These are phyloP conservation scores for Ogataea hybrid DNA, from an alignment of 1,139 yeast genomes.

Conservation along the genomic window DNA sequence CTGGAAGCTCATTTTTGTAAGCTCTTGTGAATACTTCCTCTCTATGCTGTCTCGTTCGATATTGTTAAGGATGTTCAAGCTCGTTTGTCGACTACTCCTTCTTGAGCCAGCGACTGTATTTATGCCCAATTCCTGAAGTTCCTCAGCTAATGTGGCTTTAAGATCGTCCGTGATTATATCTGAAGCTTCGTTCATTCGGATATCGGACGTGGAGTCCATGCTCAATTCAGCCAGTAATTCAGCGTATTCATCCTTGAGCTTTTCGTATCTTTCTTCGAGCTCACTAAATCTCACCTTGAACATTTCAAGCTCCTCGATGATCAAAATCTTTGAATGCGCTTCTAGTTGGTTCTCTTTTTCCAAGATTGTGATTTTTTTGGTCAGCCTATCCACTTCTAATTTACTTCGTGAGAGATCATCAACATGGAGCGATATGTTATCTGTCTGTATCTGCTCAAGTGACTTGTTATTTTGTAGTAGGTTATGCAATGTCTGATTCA, in stretches of 20 bases:
- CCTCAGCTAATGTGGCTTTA: conserved; percentile 19
- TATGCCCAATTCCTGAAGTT: conserved; percentile 12
- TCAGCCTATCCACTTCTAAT: conserved; percentile 38
- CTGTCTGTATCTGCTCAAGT: conserved; percentile 12
- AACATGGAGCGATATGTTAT: conserved; percentile 12
- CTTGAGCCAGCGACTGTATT: conserved; percentile 12
- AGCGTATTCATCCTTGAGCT: conserved; percentile 29
- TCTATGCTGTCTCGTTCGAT: conserved; percentile 25
- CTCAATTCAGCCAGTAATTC: conserved; percentile 25
- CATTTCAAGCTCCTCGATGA: conserved; percentile 55
- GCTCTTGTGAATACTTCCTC: conserved; percentile 44
- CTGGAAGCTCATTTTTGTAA: conserved; percentile 52
- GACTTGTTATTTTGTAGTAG: conserved; percentile 13
- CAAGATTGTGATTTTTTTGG: conserved; percentile 43
- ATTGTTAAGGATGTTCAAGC: conserved; percentile 31
- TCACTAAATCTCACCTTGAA: conserved; percentile 43
- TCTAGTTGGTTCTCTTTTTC: conserved; percentile 50
- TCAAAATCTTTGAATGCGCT: conserved; percentile 45
- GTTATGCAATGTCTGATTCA: conserved; percentile 12
- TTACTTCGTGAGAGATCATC: conserved; percentile 20
- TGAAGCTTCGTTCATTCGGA: conserved; percentile 7
- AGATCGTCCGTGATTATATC: conserved; percentile 4
- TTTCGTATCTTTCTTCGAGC: conserved; percentile 28
- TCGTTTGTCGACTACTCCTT: conserved; percentile 22
- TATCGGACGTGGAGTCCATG: conserved; percentile 7